Base-by-base conservation (phyloP, 73 alveolate species). In the Paramecium biaurelia region DNA sequence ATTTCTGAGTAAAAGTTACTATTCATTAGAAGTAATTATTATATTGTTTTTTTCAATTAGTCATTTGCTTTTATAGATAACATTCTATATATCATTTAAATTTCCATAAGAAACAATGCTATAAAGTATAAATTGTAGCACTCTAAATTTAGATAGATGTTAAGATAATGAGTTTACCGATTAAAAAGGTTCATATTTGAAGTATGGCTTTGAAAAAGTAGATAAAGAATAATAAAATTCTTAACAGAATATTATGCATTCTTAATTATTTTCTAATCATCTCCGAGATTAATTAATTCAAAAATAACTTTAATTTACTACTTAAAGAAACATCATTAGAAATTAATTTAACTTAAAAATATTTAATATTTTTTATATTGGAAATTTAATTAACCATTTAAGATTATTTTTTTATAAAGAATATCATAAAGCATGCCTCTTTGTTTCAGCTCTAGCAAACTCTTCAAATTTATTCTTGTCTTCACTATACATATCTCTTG, bases 401-500 rank as follows among this genome's bases (percentile, higher is more conserved):
- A n/a, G n/a, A n/a, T n/a, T n/a, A n/a, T n/a, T n/a, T n/a, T n/a
- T n/a, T n/a, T n/a, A n/a, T n/a, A n/a, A n/a, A n/a, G n/a, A n/a
- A n/a, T n/a, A n/a, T n/a, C n/a, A n/a, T n/a, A n/a, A n/a, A n/a
- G 90, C 90, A 12, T 41, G 0, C 30, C 43, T 43, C 24, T 38
- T 18, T 23, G 32, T 47, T 43, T 79, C 57, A 4, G 1, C 63
- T 85, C 56, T 85, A 30, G 35, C 92, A 20, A 6, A 70, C 10
- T 70, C 59, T 38, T 59, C 94, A 45, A 93, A 93, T 43, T 70
- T 53, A 57, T 35, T 57, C 14, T 63, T 70, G 23, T 88, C 93
- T 21, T 68, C 35, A 47, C 32, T 49, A 49, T 70, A 70, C 70
- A 85, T 45, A 23, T 85, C 85, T 57, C 85, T 94, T 6, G 86